Conservation (phyloP, 768 basidiomycete genomes). For the Chalciporus chontae region DNA sequence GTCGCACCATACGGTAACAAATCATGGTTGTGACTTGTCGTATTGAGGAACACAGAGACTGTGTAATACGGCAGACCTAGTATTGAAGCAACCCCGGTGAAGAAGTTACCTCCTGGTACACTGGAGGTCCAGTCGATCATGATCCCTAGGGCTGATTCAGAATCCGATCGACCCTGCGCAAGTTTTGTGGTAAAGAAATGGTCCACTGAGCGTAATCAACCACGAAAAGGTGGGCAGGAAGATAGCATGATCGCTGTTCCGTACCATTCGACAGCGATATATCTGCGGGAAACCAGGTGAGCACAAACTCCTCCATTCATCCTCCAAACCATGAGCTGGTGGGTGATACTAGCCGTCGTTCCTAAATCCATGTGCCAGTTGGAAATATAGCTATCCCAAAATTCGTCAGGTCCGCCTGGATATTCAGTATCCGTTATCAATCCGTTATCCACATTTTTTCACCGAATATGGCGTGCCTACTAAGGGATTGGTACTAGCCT, state of each 20-base stretch:
- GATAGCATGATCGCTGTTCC: conserved; percentile 17
- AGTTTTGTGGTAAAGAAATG: background rate
- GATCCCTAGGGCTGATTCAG: conserved; percentile 16
- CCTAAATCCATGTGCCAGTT: conserved; percentile 32
- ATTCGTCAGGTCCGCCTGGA: conserved; percentile 28
- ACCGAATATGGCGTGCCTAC: too few species aligned
- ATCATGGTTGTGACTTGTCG: conserved; percentile 19
- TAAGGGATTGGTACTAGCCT: too few species aligned
- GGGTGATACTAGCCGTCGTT: conserved; percentile 23
- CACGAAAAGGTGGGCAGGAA: conserved; percentile 21
- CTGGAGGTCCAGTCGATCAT: conserved; percentile 13
- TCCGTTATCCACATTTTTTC: too few species aligned
- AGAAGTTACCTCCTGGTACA: conserved; percentile 18
- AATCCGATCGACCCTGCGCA: conserved; percentile 4
- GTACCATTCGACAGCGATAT: conserved; percentile 37
- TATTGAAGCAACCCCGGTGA: conserved; percentile 8
- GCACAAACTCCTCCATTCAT: conserved; percentile 29
- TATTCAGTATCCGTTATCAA: too few species aligned
- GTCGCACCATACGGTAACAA: conserved; percentile 15
- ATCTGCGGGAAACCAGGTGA: conserved; percentile 23
- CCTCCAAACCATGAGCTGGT: too few species aligned
- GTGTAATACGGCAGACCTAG: conserved; percentile 21
- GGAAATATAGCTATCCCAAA: conserved; percentile 24
- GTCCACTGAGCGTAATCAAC: conserved; percentile 24
- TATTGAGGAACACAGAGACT: conserved; percentile 19